Conservation (phyloP, 1,139 yeast genomes). For the Geotrichum australiense region DNA sequence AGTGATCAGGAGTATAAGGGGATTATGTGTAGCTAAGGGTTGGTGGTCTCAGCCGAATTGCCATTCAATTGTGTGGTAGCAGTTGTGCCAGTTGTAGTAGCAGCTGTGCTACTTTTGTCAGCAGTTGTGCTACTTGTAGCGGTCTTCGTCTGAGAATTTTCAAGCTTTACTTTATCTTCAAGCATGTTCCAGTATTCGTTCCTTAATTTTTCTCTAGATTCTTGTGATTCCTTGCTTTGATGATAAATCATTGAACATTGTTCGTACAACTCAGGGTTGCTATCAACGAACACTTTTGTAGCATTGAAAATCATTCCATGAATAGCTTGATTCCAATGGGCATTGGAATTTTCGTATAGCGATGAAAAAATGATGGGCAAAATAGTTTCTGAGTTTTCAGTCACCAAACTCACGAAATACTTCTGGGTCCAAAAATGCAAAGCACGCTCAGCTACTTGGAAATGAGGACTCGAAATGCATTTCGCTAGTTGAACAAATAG, state of each 20-base stretch:
- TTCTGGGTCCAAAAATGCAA: conserved; percentile 93
- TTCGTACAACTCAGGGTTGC: conserved; percentile 88
- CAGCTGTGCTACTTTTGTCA: too few species aligned
- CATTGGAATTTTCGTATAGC: conserved; percentile 63
- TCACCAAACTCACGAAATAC: conserved; percentile 80
- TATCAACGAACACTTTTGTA: conserved; percentile 85
- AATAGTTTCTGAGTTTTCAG: conserved; percentile 85
- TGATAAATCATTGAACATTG: conserved; percentile 85
- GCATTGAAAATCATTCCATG: conserved; percentile 90
- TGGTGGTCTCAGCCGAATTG: too few species aligned
- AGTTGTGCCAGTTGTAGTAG: too few species aligned
- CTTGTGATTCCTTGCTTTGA: conserved; percentile 63
- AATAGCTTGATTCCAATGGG: conserved; percentile 87
- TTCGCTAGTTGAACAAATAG: conserved; percentile 89
- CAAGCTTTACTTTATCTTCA: conserved; percentile 46
- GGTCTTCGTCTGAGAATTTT: too few species aligned
- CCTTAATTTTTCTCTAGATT: conserved; percentile 50
- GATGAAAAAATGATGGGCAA: conserved; percentile 90
- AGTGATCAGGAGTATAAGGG: too few species aligned
- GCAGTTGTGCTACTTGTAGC: too few species aligned
- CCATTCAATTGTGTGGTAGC: too few species aligned
- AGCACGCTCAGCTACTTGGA: conserved; percentile 95
- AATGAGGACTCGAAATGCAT: conserved; percentile 92
- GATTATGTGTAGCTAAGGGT: too few species aligned
- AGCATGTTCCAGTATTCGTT: conserved; percentile 71